Percentiles rank a stretch among this genome's conserved stretches.
phyloP scores from a whole-genome alignment of 345 rosid species.

The Raphanus raphanistrum region DNA sequence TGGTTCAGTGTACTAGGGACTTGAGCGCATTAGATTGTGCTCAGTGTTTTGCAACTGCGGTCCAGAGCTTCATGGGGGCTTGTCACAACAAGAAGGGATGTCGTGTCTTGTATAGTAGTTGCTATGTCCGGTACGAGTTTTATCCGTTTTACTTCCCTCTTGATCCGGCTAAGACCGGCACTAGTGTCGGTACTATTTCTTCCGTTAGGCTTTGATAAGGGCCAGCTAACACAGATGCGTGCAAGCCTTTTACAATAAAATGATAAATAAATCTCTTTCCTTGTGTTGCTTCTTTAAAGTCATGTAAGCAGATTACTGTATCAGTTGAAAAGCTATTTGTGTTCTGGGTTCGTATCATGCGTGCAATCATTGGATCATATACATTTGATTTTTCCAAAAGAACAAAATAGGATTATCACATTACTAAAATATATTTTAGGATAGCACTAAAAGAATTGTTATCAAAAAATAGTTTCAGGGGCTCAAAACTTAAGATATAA shows the following conservation, averaged over 20 bases:
- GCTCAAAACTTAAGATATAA: too few relatives aligned
- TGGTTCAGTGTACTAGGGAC: slow-evolving; percentile 76
- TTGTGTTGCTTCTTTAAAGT: slow-evolving; percentile 8
- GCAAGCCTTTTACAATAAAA: background rate
- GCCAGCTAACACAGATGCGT: background rate
- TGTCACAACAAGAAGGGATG: slow-evolving; percentile 63
- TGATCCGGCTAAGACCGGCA: slow-evolving; percentile 35
- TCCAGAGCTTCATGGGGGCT: slow-evolving; percentile 49
- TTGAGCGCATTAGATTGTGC: slow-evolving; percentile 54
- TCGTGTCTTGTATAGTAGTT: slow-evolving; percentile 65
- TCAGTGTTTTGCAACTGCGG: slow-evolving; percentile 71
- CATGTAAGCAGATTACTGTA: background rate
- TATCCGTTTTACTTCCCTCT: slow-evolving; percentile 83
- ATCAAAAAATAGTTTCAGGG: too few relatives aligned
- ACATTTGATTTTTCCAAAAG: background rate
- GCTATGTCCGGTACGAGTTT: slow-evolving; percentile 70
- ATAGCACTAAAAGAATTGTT: too few relatives aligned
- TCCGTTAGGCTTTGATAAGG: slow-evolving; percentile 27
- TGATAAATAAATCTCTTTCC: background rate
- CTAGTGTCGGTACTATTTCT: slow-evolving; percentile 25
- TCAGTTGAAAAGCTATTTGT: background rate
- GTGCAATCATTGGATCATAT: background rate
- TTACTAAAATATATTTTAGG: background rate
- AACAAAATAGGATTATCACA: background rate
- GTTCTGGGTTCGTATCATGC: background rate